phyloP scores from a whole-genome alignment of 2,329 filamentous ascomycete genomes.

The Colletotrichum lupini region DNA sequence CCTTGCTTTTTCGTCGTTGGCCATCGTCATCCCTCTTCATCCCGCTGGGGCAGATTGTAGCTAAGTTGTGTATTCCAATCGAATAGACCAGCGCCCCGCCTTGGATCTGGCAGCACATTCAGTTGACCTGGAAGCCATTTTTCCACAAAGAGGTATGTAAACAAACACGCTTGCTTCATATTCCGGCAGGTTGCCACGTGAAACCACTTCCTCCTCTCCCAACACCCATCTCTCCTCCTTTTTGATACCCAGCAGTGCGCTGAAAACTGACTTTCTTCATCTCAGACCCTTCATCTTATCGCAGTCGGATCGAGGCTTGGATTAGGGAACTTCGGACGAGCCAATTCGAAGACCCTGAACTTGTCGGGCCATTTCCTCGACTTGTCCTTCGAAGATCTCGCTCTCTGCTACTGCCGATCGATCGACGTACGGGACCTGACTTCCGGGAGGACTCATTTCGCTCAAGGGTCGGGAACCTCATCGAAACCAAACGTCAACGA shows the following conservation, averaged over 20 bases:
- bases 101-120: neutral
- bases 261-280: neutral
- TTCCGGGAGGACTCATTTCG: slow-evolving; percentile 24
- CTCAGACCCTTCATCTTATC: slow-evolving; percentile 14
- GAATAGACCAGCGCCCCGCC: neutral
- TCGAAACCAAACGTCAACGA: neutral
- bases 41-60: neutral
- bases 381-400: neutral
- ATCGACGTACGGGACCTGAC: neutral
- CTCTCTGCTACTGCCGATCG: neutral
- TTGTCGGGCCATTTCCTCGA: slow-evolving; percentile 28
- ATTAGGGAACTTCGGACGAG: slow-evolving; percentile 15
- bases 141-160: slow-evolving; percentile 25
- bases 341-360: slow-evolving; percentile 31
- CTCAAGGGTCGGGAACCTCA: slow-evolving; percentile 1
- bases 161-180: slow-evolving; percentile 2
- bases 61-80: slow-evolving; percentile 10
- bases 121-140: slow-evolving; percentile 5
- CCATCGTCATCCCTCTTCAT: neutral
- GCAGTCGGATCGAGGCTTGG: slow-evolving; percentile 28
- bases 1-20: neutral
- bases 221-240: neutral
- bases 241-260: neutral
- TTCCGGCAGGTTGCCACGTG: neutral
- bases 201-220: neutral